A percentile compares a stretch with the other conserved stretches of the same genome.
Evolutionary conservation across 176 grass and related monocot species (phyloP).

Genomic region (bread wheat (Triticum aestivum)): IWGSC_CS_RefSeq_v2.1 NC_057812.1:143308462-143308961

Average conservation of each 20-base stretch:
- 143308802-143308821: background rate
- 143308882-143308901: background rate
- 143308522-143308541: background rate
- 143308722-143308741: background rate
- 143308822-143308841: background rate
- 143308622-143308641: background rate
- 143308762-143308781: background rate
- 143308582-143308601: slow-evolving; percentile 10
- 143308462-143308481: slow-evolving; percentile 18
- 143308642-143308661: background rate
- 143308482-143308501: slow-evolving; percentile 29
- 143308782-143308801: background rate
- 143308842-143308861: background rate
- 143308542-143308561: background rate
- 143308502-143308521: background rate
- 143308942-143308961: background rate
- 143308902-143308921: background rate
- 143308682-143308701: background rate
- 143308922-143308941: background rate
- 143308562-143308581: slow-evolving; percentile 12
- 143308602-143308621: background rate
- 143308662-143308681: background rate
- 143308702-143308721: background rate
- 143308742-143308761: background rate
- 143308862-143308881: background rate